phyloP scores from a whole-genome alignment of 306 rosid genomes.

The Lablab purpureus region DNA sequence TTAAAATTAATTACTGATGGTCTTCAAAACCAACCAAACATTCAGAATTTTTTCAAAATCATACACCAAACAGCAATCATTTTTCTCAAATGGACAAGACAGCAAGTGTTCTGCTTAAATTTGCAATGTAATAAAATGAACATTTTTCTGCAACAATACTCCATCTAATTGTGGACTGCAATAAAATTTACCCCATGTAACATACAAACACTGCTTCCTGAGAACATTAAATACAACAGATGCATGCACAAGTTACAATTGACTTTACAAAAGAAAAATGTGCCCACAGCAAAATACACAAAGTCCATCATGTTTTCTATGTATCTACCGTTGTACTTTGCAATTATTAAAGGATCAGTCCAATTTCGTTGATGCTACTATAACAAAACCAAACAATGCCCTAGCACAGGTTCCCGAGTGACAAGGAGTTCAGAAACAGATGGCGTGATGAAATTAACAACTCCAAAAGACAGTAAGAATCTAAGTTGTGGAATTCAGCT shows the following conservation, averaged over 20 bases:
- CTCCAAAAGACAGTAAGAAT: slow-evolving; percentile 7
- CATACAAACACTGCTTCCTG: slow-evolving; percentile 22
- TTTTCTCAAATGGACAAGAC: slow-evolving; percentile 2
- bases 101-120: neutral
- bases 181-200: slow-evolving; percentile 10
- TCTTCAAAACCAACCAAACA: neutral
- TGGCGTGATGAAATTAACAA: slow-evolving; percentile 16
- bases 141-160: neutral
- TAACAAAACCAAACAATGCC: slow-evolving; percentile 19
- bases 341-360: slow-evolving; percentile 22
- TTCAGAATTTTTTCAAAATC: neutral
- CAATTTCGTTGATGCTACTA: slow-evolving; percentile 14
- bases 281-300: slow-evolving; percentile 32
- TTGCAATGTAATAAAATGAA: slow-evolving; percentile 26
- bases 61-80: neutral
- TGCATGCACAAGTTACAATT: slow-evolving; percentile 26
- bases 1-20: too few relatives aligned
- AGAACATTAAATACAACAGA: slow-evolving; percentile 26
- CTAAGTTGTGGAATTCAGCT: slow-evolving; percentile 43
- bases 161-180: slow-evolving; percentile 15
- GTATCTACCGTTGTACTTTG: neutral
- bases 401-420: neutral
- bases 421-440: neutral
- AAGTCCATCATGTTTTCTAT: slow-evolving; percentile 7
- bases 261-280: slow-evolving; percentile 41